Base-by-base conservation (phyloP, 495 filamentous ascomycete species). In the Trichoderma gamsii region DNA sequence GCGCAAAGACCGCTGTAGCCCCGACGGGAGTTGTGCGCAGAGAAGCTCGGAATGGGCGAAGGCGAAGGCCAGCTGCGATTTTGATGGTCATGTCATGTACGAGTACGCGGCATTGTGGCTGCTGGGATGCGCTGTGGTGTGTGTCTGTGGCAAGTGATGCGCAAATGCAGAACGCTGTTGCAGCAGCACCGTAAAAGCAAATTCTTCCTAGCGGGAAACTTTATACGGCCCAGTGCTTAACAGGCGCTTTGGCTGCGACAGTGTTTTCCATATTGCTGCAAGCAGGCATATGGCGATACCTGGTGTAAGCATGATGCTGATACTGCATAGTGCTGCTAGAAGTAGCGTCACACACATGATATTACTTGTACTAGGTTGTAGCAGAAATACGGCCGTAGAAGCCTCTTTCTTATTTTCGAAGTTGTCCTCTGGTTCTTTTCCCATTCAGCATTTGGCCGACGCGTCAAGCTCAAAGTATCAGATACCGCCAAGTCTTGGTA, bases 141-240 rank as follows among this genome's bases (percentile, higher is more conserved):
- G 12, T 46, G 51, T 56, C n/a, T 56, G 51, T 56, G 51, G 51
- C 51, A 56, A 56, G 18, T 56, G 51, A 56, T 56, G 43, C 21
- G 51, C 18, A n/a, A n/a, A 56, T n/a, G n/a, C 16, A 56, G 21
- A 56, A 4, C n/a, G 51, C 51, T n/a, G 21, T 6, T n/a, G n/a
- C 16, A 56, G 21, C 35, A 38, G 35, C 35, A 38, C 35, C 35
- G 35, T 38, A 56, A 56, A 56, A 56, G 8, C 16, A 21, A 21
- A 21, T 56, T 56, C 51, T 56, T 23, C 51, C n/a, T 56, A 56
- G 51, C 21, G 51, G 21, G 21, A 56, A 56, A 56, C 51, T 56
- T 56, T 56, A 56, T 56, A 56, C 51, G n/a, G 16, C 43, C 18
- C 43, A 46, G 13, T 46, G 43, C 43, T 46, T 4, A 16, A 16